These are phyloP conservation scores for Asterophora parasitica DNA, from an alignment of 768 basidiomycete genomes.

Conservation along the genomic window DNA sequence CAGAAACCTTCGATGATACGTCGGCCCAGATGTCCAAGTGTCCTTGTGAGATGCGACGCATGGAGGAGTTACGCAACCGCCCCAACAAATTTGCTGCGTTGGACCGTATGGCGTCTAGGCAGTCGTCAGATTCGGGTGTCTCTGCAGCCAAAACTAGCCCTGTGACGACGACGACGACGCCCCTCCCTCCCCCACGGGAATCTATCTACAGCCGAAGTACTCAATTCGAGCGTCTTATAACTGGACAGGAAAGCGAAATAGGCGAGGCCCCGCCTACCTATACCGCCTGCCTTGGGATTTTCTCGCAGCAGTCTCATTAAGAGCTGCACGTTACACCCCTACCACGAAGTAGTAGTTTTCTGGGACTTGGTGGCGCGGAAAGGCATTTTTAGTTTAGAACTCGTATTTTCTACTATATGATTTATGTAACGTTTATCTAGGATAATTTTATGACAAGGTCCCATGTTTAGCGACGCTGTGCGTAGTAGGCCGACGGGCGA, in stretches of 20 bases:
- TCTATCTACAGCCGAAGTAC: slow-evolving; percentile 38
- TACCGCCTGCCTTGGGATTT: slow-evolving; percentile 19
- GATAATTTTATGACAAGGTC: neutral
- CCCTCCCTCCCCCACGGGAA: slow-evolving; percentile 27
- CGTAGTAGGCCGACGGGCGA: neutral
- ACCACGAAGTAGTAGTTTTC: neutral
- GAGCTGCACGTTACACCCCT: neutral
- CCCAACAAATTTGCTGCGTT: slow-evolving; percentile 15
- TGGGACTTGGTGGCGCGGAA: neutral
- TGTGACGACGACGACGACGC: slow-evolving; percentile 24
- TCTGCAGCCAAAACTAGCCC: slow-evolving; percentile 35
- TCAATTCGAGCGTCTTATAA: slow-evolving; percentile 75
- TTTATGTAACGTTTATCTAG: neutral
- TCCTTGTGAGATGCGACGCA: slow-evolving; percentile 36
- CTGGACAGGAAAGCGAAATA: slow-evolving; percentile 73
- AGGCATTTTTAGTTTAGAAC: neutral
- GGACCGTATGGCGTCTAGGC: slow-evolving; percentile 27
- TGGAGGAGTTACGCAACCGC: slow-evolving; percentile 1
- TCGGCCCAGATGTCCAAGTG: slow-evolving; percentile 34
- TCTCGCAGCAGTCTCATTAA: slow-evolving; percentile 4
- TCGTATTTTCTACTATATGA: slow-evolving; percentile 1
- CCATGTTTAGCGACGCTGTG: neutral
- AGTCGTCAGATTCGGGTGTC: slow-evolving; percentile 31
- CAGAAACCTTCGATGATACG: slow-evolving; percentile 38
- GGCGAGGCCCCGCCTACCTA: slow-evolving; percentile 90